phyloP scores from a whole-genome alignment of 441 rosid species.

The Populus hybrid region DNA sequence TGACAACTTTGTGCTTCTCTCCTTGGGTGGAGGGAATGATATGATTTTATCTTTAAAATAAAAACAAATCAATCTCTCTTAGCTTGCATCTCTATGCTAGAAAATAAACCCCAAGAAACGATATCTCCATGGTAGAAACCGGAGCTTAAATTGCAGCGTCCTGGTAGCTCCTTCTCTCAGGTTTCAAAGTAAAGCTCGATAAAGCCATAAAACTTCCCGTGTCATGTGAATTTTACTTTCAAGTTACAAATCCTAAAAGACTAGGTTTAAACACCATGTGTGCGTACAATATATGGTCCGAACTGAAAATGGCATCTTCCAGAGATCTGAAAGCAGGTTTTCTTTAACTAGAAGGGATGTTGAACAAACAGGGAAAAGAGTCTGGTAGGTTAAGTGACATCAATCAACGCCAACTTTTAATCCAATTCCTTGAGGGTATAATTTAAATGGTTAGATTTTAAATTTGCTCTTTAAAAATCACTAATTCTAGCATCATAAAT shows the following conservation, averaged over 20 bases:
- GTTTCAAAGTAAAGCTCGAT: not conserved
- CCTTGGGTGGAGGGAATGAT: too few species aligned
- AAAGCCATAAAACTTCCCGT: not conserved
- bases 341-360: slow-evolving; percentile 11
- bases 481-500: too few species aligned
- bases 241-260: too few species aligned
- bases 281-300: slow-evolving; percentile 14
- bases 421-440: too few species aligned
- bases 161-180: not conserved
- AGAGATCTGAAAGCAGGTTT: slow-evolving; percentile 6
- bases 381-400: slow-evolving; percentile 24
- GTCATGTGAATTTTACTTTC: not conserved
- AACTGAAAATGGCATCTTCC: not conserved
- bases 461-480: too few species aligned
- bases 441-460: too few species aligned
- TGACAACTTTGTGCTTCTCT: too few species aligned
- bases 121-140: too few species aligned
- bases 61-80: too few species aligned
- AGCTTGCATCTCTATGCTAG: too few species aligned
- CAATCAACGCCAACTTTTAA: slow-evolving; percentile 33
- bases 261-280: slow-evolving; percentile 9
- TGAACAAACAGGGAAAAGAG: slow-evolving; percentile 4
- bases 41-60: too few species aligned
- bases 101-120: too few species aligned
- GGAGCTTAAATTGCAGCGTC: not conserved